A percentile compares a stretch with the other conserved stretches of the same genome.
Evolutionary conservation across 805 yeast genomes (phyloP).

Genomic region (Lipomyces starkeyi): DNA sequence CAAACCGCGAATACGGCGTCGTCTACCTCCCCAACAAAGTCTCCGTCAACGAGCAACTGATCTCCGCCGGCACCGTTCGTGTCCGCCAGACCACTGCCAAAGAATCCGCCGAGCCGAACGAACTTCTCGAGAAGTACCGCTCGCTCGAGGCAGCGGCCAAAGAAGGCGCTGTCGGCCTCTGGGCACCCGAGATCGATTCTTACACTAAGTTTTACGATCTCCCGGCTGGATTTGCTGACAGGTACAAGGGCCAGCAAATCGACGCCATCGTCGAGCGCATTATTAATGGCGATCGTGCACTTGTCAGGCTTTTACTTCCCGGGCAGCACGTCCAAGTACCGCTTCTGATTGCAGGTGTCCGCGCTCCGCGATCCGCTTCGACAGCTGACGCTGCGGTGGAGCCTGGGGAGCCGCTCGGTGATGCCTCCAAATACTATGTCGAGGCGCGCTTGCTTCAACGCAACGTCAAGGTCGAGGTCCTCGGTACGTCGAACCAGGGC

Average conservation of each 20-base stretch:
- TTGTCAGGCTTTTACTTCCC: constrained; percentile 60
- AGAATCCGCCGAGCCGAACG: constrained; percentile 22
- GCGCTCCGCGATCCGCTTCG: constrained; percentile 64
- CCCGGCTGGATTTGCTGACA: constrained; percentile 46
- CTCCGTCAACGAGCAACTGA: constrained; percentile 62
- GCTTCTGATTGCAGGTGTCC: constrained; percentile 73
- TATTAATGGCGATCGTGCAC: constrained; percentile 77
- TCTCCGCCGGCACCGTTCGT: constrained; percentile 66
- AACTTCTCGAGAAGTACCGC: constrained; percentile 26
- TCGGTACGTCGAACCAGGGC: constrained; percentile 61
- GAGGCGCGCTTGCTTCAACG: constrained; percentile 68
- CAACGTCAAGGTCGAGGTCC: constrained; percentile 59
- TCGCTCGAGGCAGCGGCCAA: constrained; percentile 61
- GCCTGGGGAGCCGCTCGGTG: constrained; percentile 66
- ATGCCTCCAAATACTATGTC: constrained; percentile 67
- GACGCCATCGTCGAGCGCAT: constrained; percentile 75
- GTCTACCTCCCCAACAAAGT: constrained; percentile 65
- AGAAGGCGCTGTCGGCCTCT: constrained; percentile 59
- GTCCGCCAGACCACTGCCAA: constrained; percentile 58
- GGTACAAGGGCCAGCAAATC: constrained; percentile 52
- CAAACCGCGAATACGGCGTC: constrained; percentile 72
- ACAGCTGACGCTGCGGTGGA: constrained; percentile 51
- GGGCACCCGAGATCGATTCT: constrained; percentile 48
- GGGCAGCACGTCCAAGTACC: constrained; percentile 64
- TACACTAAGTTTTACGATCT: constrained; percentile 41